These are phyloP conservation scores for Brettanomyces naardenensis DNA, from an alignment of 805 yeast genomes.

Conservation along the genomic window DNA sequence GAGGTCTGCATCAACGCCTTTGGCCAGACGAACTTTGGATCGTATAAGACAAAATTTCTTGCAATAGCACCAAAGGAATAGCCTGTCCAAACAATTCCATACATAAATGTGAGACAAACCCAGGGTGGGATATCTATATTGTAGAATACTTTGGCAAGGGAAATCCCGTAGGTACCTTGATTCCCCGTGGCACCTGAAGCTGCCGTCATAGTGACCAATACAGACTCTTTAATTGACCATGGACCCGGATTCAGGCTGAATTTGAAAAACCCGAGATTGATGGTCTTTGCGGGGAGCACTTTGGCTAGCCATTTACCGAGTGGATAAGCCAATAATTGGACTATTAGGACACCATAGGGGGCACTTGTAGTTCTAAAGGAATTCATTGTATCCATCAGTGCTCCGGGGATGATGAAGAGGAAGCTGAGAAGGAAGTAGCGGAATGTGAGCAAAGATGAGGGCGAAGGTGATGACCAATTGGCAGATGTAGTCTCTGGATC, in stretches of 20 bases:
- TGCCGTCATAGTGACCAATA: constrained; percentile 44
- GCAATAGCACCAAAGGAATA: constrained; percentile 48
- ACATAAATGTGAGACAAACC: constrained; percentile 39
- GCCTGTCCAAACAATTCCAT: constrained; percentile 44
- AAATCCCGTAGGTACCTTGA: constrained; percentile 38
- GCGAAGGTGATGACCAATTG: constrained; percentile 8
- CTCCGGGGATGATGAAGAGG: constrained; percentile 32
- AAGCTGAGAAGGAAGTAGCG: constrained; percentile 28
- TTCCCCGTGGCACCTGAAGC: constrained; percentile 47
- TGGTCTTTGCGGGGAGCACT: constrained; percentile 28
- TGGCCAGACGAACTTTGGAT: constrained; percentile 43
- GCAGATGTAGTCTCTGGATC: constrained; percentile 1
- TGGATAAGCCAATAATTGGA: constrained; percentile 41
- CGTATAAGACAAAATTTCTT: constrained; percentile 35
- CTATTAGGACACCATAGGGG: constrained; percentile 43
- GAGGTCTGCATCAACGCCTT: constrained; percentile 46
- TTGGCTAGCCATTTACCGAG: constrained; percentile 38
- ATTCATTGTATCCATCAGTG: constrained; percentile 32
- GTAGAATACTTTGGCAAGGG: constrained; percentile 39
- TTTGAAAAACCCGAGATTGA: constrained; percentile 12
- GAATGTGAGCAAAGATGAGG: constrained; percentile 26
- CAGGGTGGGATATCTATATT: constrained; percentile 28
- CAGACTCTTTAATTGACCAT: constrained; percentile 47
- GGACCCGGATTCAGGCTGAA: constrained; percentile 45
- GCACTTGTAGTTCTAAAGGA: constrained; percentile 30